These are phyloP conservation scores for Nymphaea colorata DNA, from an alignment of 164 flowering plant genomes.

Conservation along the genomic window DNA sequence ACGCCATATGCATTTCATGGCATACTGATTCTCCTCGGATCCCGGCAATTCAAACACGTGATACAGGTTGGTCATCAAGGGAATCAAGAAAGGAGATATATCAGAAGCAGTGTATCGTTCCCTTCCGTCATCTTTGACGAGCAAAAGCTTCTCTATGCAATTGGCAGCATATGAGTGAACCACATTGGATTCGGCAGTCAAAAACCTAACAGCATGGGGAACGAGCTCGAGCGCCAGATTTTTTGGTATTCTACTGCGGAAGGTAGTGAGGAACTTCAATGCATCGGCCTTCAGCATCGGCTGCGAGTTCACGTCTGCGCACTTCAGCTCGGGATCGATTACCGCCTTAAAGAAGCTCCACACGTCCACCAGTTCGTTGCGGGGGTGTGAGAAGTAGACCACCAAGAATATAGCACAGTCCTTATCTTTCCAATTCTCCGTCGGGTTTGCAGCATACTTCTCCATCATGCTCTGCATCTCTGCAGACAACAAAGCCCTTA, in stretches of 20 bases:
- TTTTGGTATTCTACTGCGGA: conserved; percentile 58
- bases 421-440: conserved; percentile 82
- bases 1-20: conserved; percentile 94
- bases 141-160: conserved; percentile 87
- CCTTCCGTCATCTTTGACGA: conserved; percentile 68
- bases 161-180: conserved; percentile 96
- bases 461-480: conserved; percentile 53
- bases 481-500: conserved; percentile 39
- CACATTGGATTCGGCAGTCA: conserved; percentile 74
- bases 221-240: conserved; percentile 40
- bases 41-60: conserved; percentile 62
- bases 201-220: conserved; percentile 59
- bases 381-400: conserved; percentile 46
- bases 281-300: conserved; percentile 94
- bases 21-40: conserved; percentile 81
- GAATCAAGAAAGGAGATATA: conserved; percentile 39
- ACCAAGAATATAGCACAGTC: conserved; percentile 95
- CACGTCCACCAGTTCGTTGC: conserved; percentile 77
- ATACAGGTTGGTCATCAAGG: conserved; percentile 67
- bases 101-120: conserved; percentile 53
- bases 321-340: conserved; percentile 72
- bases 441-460: conserved; percentile 48
- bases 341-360: conserved; percentile 52
- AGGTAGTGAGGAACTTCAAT: conserved; percentile 77
- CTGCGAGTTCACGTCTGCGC: conserved; percentile 53